Conservation (phyloP, 2,329 filamentous ascomycete genomes). For the Penicillium griseofulvum region DNA sequence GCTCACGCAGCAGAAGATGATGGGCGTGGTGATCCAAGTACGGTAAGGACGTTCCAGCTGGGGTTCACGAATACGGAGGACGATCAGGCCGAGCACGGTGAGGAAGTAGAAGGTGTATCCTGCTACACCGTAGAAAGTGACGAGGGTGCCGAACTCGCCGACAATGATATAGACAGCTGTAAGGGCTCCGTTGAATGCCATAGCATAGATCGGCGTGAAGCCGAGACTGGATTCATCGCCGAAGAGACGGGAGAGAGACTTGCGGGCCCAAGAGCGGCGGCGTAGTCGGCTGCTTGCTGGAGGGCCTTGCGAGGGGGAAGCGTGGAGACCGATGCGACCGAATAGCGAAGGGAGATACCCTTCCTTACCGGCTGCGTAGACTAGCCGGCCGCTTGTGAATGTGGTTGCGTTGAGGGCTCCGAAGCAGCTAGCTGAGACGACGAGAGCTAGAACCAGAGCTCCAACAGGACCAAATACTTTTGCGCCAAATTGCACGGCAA, state of each 20-base stretch:
- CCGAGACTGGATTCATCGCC: conserved; percentile 80
- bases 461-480: conserved; percentile 86
- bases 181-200: conserved; percentile 73
- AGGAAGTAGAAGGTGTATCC: conserved; percentile 98
- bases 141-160: conserved; percentile 85
- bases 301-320: conserved; percentile 22
- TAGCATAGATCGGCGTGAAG: conserved; percentile 90
- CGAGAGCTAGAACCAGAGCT: conserved; percentile 77
- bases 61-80: conserved; percentile 84
- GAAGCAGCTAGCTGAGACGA: conserved; percentile 89
- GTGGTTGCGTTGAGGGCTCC: conserved; percentile 91
- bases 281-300: conserved; percentile 39
- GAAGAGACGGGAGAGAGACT: conserved; percentile 59
- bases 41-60: conserved; percentile 84
- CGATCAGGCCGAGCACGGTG: conserved; percentile 87
- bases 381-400: conserved; percentile 86
- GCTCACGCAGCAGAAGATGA: conserved; percentile 97
- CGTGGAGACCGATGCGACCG: conserved; percentile 72
- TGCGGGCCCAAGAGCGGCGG: conserved; percentile 55
- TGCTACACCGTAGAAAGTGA: conserved; percentile 97
- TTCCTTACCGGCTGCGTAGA: conserved; percentile 93
- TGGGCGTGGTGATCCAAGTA: conserved; percentile 95
- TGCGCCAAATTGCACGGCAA: conserved; percentile 90
- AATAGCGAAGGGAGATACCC: conserved; percentile 85
- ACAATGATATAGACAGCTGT: conserved; percentile 76